phyloP scores from a whole-genome alignment of 2,329 filamentous ascomycete genomes.

The Verticillium klebahnii region DNA sequence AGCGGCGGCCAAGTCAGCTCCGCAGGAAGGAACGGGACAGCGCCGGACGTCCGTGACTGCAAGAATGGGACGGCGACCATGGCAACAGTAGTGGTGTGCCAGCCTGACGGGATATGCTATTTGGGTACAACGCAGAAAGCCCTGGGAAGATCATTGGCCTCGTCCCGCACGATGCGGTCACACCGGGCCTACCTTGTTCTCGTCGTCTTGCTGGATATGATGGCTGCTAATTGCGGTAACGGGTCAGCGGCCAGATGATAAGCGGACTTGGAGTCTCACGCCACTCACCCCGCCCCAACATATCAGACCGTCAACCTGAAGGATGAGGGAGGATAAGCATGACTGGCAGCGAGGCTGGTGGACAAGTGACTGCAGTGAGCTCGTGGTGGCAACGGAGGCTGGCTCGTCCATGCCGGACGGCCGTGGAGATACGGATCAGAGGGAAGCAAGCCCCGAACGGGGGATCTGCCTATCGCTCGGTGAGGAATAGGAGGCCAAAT shows the following conservation, averaged over 20 bases:
- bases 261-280: background rate
- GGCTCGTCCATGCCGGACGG: background rate
- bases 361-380: background rate
- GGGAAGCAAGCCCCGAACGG: background rate
- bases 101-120: background rate
- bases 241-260: background rate
- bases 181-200: background rate
- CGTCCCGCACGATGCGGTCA: no score
- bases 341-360: background rate
- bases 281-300: no score
- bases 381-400: background rate
- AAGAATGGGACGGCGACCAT: background rate
- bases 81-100: background rate
- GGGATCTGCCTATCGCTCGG: background rate
- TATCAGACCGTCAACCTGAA: background rate
- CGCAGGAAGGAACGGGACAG: background rate
- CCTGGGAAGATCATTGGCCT: background rate
- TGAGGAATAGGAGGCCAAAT: background rate
- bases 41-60: background rate
- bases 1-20: background rate
- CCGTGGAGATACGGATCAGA: slow-evolving; percentile 3
- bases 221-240: background rate
- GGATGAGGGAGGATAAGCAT: background rate
- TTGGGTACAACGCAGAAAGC: background rate
- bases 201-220: background rate